Evolutionary conservation across 768 basidiomycete species (phyloP).

Genomic region (Termitomyces sp.): DNA sequence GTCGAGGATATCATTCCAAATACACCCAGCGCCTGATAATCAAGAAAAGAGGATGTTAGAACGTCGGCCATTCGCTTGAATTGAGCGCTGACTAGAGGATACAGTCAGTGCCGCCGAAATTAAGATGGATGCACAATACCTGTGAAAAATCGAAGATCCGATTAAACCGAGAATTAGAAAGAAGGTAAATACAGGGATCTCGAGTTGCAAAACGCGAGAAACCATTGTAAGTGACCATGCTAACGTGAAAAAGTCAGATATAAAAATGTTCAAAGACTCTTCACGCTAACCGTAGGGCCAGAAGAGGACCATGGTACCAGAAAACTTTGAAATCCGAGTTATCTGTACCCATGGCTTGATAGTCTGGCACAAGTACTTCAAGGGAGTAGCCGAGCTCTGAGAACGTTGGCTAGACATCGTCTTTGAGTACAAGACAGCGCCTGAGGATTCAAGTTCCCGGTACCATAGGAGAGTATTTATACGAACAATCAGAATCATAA

Average conservation of each 20-base stretch:
- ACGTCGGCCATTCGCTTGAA: background rate
- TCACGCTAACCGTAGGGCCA: conserved; percentile 14
- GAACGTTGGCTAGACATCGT: conserved; percentile 6
- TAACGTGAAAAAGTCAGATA: background rate
- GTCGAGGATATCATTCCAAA: conserved; percentile 24
- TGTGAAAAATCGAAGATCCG: conserved; percentile 15
- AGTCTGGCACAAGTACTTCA: conserved; percentile 6
- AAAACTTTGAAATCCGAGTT: conserved; percentile 16
- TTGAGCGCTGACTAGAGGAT: conserved; percentile 8
- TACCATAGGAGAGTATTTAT: too few relatives aligned
- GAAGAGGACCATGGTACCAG: conserved; percentile 18
- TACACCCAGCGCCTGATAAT: conserved; percentile 16
- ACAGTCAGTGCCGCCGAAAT: background rate
- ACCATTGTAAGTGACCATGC: conserved; percentile 18
- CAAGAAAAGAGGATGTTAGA: background rate
- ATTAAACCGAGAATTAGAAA: conserved; percentile 13
- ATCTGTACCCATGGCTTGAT: conserved; percentile 17
- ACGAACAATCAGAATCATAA: too few relatives aligned
- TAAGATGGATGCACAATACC: background rate
- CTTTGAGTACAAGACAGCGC: background rate
- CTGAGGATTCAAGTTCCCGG: too few relatives aligned
- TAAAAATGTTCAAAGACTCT: background rate
- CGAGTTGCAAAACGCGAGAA: conserved; percentile 11
- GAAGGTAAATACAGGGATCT: conserved; percentile 5
- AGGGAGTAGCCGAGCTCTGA: conserved; percentile 5